Evolutionary conservation across 1,284 basidiomycete genomes (phyloP).

Genomic region (Rhodotorula sp.): DNA sequence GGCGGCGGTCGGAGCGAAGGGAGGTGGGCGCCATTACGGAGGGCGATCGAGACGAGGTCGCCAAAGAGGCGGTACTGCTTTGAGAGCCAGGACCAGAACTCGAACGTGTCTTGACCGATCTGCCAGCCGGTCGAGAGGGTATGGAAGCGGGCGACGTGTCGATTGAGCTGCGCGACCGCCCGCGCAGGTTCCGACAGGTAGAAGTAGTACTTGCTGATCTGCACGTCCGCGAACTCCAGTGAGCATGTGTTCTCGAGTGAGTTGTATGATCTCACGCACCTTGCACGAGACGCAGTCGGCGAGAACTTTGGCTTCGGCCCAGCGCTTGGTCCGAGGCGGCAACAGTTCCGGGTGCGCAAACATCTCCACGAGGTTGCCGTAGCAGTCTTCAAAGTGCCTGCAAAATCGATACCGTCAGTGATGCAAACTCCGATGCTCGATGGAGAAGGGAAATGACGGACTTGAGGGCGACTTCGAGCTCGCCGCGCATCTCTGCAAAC

Average conservation of each 20-base stretch:
- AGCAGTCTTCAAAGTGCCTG: constrained; percentile 89
- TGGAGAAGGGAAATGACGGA: constrained; percentile 47
- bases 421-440: constrained; percentile 19
- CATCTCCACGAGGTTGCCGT: constrained; percentile 74
- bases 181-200: constrained; percentile 79
- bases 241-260: background rate
- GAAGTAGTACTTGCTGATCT: constrained; percentile 83
- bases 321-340: constrained; percentile 89
- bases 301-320: constrained; percentile 96
- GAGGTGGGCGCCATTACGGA: constrained; percentile 60
- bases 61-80: constrained; percentile 87
- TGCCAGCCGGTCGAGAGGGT: constrained; percentile 91
- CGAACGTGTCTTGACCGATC: constrained; percentile 93
- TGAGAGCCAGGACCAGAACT: constrained; percentile 95
- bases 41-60: constrained; percentile 79
- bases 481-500: constrained; percentile 89
- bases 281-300: constrained; percentile 87
- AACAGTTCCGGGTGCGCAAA: constrained; percentile 65
- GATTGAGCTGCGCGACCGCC: constrained; percentile 73
- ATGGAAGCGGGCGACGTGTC: constrained; percentile 78
- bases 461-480: constrained; percentile 84
- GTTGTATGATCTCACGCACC: constrained; percentile 52
- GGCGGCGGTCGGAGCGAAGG: constrained; percentile 54
- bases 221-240: background rate
- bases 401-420: background rate